These are phyloP conservation scores for Penicillium soppii DNA, from an alignment of 495 filamentous ascomycete genomes.

Conservation along the genomic window DNA sequence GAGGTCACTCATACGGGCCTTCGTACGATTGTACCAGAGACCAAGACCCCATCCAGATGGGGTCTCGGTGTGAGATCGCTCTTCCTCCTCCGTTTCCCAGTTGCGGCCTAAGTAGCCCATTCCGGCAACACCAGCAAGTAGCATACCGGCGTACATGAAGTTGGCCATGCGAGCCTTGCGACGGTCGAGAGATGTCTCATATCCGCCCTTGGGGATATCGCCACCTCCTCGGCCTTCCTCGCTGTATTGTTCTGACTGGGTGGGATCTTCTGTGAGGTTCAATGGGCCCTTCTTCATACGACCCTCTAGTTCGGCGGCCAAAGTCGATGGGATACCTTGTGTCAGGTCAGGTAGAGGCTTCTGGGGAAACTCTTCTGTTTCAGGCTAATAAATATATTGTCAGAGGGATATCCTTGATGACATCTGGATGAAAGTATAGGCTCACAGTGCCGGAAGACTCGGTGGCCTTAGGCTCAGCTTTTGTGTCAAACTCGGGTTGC, in stretches of 20 bases:
- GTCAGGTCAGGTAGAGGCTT: slow-evolving; percentile 80
- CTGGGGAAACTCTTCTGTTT: slow-evolving; percentile 31
- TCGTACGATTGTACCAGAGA: slow-evolving; percentile 75
- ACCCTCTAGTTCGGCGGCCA: slow-evolving; percentile 66
- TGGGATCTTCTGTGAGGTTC: slow-evolving; percentile 59
- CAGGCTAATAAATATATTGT: slow-evolving; percentile 24
- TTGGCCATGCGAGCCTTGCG: slow-evolving; percentile 69
- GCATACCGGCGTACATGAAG: slow-evolving; percentile 57
- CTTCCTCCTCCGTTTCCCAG: slow-evolving; percentile 76
- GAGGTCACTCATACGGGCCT: slow-evolving; percentile 68
- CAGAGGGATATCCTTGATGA: slow-evolving; percentile 9
- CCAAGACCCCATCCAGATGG: slow-evolving; percentile 72
- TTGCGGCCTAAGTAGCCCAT: slow-evolving; percentile 76
- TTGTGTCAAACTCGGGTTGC: slow-evolving; percentile 47
- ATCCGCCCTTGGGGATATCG: slow-evolving; percentile 76
- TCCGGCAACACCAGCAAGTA: slow-evolving; percentile 50
- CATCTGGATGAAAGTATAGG: slow-evolving; percentile 6
- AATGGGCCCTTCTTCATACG: slow-evolving; percentile 50
- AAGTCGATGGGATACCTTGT: slow-evolving; percentile 86
- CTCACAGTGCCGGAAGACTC: slow-evolving; percentile 28
- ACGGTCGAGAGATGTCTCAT: slow-evolving; percentile 86
- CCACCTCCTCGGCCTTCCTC: slow-evolving; percentile 49
- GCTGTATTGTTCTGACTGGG: slow-evolving; percentile 45
- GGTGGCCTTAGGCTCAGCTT: slow-evolving; percentile 38
- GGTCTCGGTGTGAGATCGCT: slow-evolving; percentile 60